A percentile compares a stretch with the other conserved stretches of the same genome.
Evolutionary conservation across 2,329 filamentous ascomycete species (phyloP).

Genomic region (Cadophora malorum): DNA sequence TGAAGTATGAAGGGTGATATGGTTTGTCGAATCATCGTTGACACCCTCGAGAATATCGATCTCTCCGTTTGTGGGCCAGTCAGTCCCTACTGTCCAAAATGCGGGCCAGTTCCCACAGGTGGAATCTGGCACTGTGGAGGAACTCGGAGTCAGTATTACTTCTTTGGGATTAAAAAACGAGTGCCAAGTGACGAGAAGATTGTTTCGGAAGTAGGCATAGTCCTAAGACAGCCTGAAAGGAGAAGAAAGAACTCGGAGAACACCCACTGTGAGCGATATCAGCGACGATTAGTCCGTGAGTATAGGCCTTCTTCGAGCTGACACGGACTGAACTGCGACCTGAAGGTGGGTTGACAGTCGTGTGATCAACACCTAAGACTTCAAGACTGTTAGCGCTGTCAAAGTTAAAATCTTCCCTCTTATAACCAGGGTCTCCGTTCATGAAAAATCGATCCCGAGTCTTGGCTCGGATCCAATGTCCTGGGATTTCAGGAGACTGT

Average conservation of each 20-base stretch:
- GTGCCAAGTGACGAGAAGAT: too few species aligned
- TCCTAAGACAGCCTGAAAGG: too few species aligned
- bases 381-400: too few species aligned
- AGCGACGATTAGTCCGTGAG: conserved; percentile 61
- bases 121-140: conserved; percentile 53
- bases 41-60: conserved; percentile 85
- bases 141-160: too few species aligned
- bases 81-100: conserved; percentile 62
- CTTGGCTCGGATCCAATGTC: too few species aligned
- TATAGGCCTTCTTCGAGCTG: conserved; percentile 59
- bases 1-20: conserved; percentile 72
- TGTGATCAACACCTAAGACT: conserved; percentile 71
- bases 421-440: too few species aligned
- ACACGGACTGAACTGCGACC: conserved; percentile 77
- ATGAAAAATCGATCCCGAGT: too few species aligned
- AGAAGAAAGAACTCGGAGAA: too few species aligned
- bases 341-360: conserved; percentile 57
- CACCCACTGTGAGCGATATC: conserved; percentile 58
- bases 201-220: too few species aligned
- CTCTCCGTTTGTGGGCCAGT: conserved; percentile 74
- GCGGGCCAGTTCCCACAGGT: conserved; percentile 67
- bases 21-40: conserved; percentile 64
- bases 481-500: too few species aligned
- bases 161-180: too few species aligned
- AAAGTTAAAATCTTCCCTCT: too few species aligned